Evolutionary conservation across 2,329 filamentous ascomycete genomes (phyloP).

Genomic region (Venturia nashicola): DNA sequence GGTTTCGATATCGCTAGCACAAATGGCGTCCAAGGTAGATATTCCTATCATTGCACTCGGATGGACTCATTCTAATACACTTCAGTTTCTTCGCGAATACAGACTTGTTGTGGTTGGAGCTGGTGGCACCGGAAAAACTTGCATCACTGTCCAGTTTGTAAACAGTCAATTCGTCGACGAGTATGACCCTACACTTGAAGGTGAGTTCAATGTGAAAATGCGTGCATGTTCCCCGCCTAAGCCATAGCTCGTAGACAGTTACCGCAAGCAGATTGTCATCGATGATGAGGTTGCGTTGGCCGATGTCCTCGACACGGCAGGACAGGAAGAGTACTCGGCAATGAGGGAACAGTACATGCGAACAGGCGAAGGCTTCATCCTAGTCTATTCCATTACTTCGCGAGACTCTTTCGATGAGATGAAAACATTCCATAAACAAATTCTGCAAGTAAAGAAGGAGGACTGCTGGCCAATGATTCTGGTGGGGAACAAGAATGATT

Average conservation of each 20-base stretch:
- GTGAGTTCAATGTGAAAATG: slow-evolving; percentile 34
- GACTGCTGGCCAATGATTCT: slow-evolving; percentile 99
- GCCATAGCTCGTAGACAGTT: slow-evolving; percentile 57
- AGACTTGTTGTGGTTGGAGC: slow-evolving; percentile 81
- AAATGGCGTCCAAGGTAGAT: not conserved
- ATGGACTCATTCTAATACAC: not conserved
- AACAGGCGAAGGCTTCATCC: slow-evolving; percentile 90
- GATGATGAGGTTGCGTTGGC: slow-evolving; percentile 95
- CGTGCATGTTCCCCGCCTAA: not conserved
- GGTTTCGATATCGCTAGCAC: not conserved
- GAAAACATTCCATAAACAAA: slow-evolving; percentile 96
- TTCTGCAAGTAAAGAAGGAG: slow-evolving; percentile 96
- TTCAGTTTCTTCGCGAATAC: slow-evolving; percentile 39
- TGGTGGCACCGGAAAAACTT: slow-evolving; percentile 97
- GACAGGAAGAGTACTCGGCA: slow-evolving; percentile 97
- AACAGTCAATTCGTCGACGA: slow-evolving; percentile 94
- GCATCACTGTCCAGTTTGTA: slow-evolving; percentile 79
- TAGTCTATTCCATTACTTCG: slow-evolving; percentile 97
- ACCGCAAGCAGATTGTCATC: slow-evolving; percentile 98
- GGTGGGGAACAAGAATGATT: slow-evolving; percentile 98
- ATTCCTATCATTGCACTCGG: not conserved
- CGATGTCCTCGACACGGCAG: slow-evolving; percentile 94
- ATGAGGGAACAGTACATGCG: slow-evolving; percentile 99
- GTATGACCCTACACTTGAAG: slow-evolving; percentile 98
- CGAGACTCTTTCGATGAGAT: slow-evolving; percentile 97